These are phyloP conservation scores for Dipteronia sinensis DNA, from an alignment of 345 rosid genomes.

Conservation along the genomic window DNA sequence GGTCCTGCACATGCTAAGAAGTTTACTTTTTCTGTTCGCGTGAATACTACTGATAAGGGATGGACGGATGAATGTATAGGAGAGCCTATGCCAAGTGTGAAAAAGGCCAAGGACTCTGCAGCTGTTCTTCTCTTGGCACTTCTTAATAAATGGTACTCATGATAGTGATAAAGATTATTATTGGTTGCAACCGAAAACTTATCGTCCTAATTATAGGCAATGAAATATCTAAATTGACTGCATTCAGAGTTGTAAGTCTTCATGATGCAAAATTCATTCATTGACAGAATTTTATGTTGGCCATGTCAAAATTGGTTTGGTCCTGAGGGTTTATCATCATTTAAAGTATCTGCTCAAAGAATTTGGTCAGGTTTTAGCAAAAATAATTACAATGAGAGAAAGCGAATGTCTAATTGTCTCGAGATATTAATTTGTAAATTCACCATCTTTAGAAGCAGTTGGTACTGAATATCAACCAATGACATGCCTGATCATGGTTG, in stretches of 20 bases:
- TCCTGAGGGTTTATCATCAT: neutral
- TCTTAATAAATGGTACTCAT: constrained; percentile 56
- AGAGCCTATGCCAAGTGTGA: constrained; percentile 98
- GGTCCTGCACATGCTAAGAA: constrained; percentile 98
- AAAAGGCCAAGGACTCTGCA: constrained; percentile 98
- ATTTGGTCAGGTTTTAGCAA: too few relatives aligned
- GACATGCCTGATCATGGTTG: neutral
- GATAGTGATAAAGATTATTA: neutral
- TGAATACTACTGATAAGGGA: constrained; percentile 78
- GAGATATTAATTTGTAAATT: too few relatives aligned
- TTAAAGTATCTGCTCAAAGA: too few relatives aligned
- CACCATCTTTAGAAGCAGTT: neutral
- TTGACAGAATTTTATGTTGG: neutral
- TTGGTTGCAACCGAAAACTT: neutral
- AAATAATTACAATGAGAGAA: neutral
- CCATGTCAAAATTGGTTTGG: neutral
- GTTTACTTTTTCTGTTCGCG: constrained; percentile 82
- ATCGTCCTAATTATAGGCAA: neutral
- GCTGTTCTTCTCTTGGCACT: constrained; percentile 83
- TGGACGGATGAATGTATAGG: constrained; percentile 97
- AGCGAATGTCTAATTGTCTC: neutral
- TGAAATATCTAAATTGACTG: neutral
- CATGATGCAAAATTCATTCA: too few relatives aligned
- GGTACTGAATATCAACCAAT: neutral
- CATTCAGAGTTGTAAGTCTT: neutral